A percentile compares a stretch with the other conserved stretches of the same genome.
These are phyloP conservation scores for Saposhnikovia divaricata DNA, from an alignment of 129 eudicot species.

Conservation along the genomic window DNA sequence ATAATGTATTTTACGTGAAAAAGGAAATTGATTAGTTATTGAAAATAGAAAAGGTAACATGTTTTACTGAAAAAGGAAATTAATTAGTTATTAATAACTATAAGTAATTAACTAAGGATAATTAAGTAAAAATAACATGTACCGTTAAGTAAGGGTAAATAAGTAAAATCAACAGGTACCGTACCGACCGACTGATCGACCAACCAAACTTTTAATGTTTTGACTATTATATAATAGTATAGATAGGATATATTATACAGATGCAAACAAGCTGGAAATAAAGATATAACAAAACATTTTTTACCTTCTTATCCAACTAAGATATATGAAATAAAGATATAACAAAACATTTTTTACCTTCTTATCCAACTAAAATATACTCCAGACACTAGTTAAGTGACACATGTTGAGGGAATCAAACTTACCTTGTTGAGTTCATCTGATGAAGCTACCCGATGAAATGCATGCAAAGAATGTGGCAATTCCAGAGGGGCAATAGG, in stretches of 20 bases:
- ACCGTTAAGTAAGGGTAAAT: too few relatives aligned
- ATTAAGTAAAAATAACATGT: too few relatives aligned
- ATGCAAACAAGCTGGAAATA: background rate
- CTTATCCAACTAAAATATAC: background rate
- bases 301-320: background rate
- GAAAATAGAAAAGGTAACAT: too few relatives aligned
- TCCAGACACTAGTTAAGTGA: background rate
- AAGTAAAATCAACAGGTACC: too few relatives aligned
- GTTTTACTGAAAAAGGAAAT: too few relatives aligned
- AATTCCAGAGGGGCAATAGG: slow-evolving; percentile 85
- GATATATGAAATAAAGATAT: background rate
- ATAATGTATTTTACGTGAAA: too few relatives aligned
- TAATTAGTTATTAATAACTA: too few relatives aligned
- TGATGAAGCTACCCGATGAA: slow-evolving; percentile 58
- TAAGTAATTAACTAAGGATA: too few relatives aligned
- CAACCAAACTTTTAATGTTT: too few relatives aligned
- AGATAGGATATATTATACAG: background rate
- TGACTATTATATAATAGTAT: too few relatives aligned
- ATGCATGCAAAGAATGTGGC: slow-evolving; percentile 93
- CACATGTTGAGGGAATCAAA: background rate
- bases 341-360: background rate
- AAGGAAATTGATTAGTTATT: too few relatives aligned
- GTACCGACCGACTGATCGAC: too few relatives aligned
- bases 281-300: background rate
- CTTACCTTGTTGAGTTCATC: slow-evolving; percentile 70